Conservation (phyloP, 2,329 filamentous ascomycete species). For the Delphinella strobiligena region DNA sequence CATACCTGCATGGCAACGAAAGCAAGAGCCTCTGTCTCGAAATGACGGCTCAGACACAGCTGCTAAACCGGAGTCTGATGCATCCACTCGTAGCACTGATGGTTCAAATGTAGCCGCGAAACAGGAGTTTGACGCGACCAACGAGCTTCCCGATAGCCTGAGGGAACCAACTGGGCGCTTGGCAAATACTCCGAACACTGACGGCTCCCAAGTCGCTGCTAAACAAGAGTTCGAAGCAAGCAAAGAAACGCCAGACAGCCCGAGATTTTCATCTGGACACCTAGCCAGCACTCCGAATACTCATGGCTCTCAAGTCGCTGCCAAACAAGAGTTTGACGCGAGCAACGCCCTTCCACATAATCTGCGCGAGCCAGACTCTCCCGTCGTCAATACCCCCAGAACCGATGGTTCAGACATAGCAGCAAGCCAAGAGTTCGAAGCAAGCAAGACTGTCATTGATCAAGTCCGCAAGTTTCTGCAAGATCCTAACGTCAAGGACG, state of each 20-base stretch:
- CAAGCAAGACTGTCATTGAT: slow-evolving; percentile 31
- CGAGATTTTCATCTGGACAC: neutral
- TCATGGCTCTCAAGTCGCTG: slow-evolving; percentile 1
- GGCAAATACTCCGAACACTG: too few relatives aligned
- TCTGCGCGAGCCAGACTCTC: neutral
- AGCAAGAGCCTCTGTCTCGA: slow-evolving; percentile 7
- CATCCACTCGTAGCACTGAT: slow-evolving; percentile 2
- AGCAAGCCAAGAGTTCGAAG: neutral
- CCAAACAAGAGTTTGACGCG: slow-evolving; percentile 7
- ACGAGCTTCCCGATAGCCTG: too few relatives aligned
- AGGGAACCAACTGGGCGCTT: too few relatives aligned
- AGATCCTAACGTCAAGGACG: slow-evolving; percentile 58
- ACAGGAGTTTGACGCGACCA: slow-evolving; percentile 7
- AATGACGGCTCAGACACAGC: neutral
- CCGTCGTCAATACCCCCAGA: slow-evolving; percentile 1
- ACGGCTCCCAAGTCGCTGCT: neutral
- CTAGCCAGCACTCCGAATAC: too few relatives aligned
- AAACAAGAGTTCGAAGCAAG: slow-evolving; percentile 3
- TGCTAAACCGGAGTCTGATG: neutral
- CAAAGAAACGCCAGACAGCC: neutral
- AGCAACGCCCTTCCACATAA: neutral
- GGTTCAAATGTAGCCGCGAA: neutral
- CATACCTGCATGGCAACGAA: slow-evolving; percentile 24
- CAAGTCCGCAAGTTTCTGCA: slow-evolving; percentile 66
- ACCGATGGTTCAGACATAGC: neutral